Percentiles rank a stretch among this genome's conserved stretches.
Evolutionary conservation across 768 basidiomycete genomes (phyloP).

Genomic region (Russula brevipes): DNA sequence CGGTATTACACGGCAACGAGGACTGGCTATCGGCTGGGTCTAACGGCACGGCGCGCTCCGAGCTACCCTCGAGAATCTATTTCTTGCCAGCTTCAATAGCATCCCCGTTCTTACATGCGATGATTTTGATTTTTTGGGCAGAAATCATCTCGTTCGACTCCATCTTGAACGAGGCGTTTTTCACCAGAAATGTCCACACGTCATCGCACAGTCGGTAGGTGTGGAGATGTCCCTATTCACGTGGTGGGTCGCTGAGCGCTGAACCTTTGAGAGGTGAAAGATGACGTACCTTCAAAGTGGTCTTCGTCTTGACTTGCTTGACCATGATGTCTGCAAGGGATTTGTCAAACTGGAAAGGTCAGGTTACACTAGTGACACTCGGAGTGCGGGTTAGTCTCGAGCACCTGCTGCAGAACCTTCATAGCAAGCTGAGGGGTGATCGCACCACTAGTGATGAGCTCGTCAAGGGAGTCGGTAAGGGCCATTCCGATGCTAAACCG

Average conservation of each 20-base stretch:
- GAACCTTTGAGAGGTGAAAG: neutral
- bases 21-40: neutral
- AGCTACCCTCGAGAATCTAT: conserved; percentile 30
- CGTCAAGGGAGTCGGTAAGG: conserved; percentile 95
- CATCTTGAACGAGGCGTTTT: conserved; percentile 92
- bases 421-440: conserved; percentile 99
- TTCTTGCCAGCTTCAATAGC: conserved; percentile 81
- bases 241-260: neutral
- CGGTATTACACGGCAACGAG: conserved; percentile 16
- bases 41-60: conserved; percentile 1
- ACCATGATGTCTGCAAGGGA: conserved; percentile 89
- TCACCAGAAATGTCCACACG: conserved; percentile 98
- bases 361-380: conserved; percentile 2
- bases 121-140: conserved; percentile 87
- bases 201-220: conserved; percentile 94
- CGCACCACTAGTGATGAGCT: conserved; percentile 92
- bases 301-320: conserved; percentile 92
- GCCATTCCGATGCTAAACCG: conserved; percentile 85
- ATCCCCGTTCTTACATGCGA: conserved; percentile 96
- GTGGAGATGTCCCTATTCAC: conserved; percentile 67
- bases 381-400: conserved; percentile 1
- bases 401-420: conserved; percentile 95
- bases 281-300: conserved; percentile 72
- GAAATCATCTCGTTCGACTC: conserved; percentile 74
- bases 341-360: conserved; percentile 77